phyloP scores from a whole-genome alignment of 768 basidiomycete genomes.

The Galerina marginata region DNA sequence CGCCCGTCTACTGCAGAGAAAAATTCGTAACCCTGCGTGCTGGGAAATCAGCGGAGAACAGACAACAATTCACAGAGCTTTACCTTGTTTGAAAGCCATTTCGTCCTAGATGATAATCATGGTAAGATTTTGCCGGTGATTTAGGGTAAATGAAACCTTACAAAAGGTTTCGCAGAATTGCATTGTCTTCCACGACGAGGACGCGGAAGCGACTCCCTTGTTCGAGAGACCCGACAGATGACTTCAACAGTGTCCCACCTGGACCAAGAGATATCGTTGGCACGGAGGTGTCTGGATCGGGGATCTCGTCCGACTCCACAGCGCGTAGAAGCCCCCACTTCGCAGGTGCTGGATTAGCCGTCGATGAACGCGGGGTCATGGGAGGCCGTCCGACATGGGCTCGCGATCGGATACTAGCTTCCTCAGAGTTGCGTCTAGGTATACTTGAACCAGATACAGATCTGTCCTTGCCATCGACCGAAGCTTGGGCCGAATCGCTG shows the following conservation, averaged over 20 bases:
- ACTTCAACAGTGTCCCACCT: constrained; percentile 72
- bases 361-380: constrained; percentile 59
- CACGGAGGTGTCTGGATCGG: constrained; percentile 32
- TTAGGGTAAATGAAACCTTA: constrained; percentile 44
- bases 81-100: constrained; percentile 73
- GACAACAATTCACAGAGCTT: constrained; percentile 21
- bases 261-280: constrained; percentile 60
- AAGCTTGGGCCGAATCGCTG: constrained; percentile 10
- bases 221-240: constrained; percentile 61
- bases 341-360: constrained; percentile 43
- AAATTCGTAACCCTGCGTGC: constrained; percentile 67
- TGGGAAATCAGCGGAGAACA: background rate
- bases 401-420: constrained; percentile 29
- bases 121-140: background rate
- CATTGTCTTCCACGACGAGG: constrained; percentile 91
- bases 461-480: constrained; percentile 3
- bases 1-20: constrained; percentile 84
- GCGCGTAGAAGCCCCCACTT: constrained; percentile 41
- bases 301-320: constrained; percentile 31
- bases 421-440: constrained; percentile 50
- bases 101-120: constrained; percentile 41
- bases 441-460: constrained; percentile 16
- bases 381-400: constrained; percentile 44
- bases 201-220: constrained; percentile 60
- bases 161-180: constrained; percentile 82